Conservation (phyloP, 495 filamentous ascomycete species). For the Penicillium malachiteum region DNA sequence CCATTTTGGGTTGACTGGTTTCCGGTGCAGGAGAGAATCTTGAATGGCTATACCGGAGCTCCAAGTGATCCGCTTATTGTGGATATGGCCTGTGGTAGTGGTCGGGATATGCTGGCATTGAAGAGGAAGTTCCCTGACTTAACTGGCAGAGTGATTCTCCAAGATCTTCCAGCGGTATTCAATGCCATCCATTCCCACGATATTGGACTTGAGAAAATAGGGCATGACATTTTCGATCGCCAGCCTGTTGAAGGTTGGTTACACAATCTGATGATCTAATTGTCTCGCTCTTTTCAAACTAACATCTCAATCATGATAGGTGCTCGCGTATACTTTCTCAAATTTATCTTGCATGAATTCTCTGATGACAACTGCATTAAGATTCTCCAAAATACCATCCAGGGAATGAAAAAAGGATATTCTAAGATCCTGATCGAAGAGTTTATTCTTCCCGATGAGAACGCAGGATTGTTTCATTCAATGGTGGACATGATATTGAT, state of each 20-base stretch:
- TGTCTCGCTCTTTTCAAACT: background rate
- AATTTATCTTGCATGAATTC: slow-evolving; percentile 50
- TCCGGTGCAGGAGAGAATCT: slow-evolving; percentile 23
- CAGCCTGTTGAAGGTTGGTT: slow-evolving; percentile 35
- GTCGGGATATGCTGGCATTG: slow-evolving; percentile 46
- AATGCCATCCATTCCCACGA: slow-evolving; percentile 22
- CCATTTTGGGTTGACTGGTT: slow-evolving; percentile 33
- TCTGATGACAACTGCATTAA: slow-evolving; percentile 31
- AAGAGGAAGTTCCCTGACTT: slow-evolving; percentile 17
- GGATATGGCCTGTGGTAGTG: slow-evolving; percentile 49
- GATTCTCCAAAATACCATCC: slow-evolving; percentile 32
- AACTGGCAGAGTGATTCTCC: slow-evolving; percentile 36
- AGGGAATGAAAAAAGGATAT: slow-evolving; percentile 40
- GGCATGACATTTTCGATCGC: slow-evolving; percentile 39
- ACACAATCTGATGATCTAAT: no score
- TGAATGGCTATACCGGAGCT: slow-evolving; percentile 6
- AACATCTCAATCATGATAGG: slow-evolving; percentile 16
- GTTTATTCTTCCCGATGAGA: slow-evolving; percentile 37
- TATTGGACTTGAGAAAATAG: slow-evolving; percentile 25
- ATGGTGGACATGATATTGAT: slow-evolving; percentile 38
- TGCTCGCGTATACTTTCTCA: slow-evolving; percentile 45
- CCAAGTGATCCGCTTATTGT: slow-evolving; percentile 40
- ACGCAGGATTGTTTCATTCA: slow-evolving; percentile 17
- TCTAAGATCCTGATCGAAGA: slow-evolving; percentile 42
- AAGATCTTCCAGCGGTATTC: slow-evolving; percentile 45